phyloP scores from a whole-genome alignment of 2,329 filamentous ascomycete species.

The Leptosphaerulina australis region DNA sequence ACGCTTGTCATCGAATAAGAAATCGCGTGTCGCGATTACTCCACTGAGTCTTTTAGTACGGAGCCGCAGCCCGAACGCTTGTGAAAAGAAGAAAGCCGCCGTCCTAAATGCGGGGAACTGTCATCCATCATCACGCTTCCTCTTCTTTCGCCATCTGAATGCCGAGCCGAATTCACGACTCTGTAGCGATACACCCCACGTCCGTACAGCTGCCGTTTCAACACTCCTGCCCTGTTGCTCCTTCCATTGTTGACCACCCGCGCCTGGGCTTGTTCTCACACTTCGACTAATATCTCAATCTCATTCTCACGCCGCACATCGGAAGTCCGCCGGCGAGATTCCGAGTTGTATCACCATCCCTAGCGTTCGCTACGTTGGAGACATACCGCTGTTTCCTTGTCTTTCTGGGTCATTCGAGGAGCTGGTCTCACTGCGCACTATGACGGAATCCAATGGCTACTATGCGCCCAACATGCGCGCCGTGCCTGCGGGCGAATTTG shows the following conservation, averaged over 20 bases:
- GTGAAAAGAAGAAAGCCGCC: constrained; percentile 39
- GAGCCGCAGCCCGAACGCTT: constrained; percentile 35
- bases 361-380: constrained; percentile 20
- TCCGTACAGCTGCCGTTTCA: constrained; percentile 32
- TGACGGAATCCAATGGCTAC: constrained; percentile 47
- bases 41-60: constrained; percentile 33
- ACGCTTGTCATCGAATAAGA: constrained; percentile 33
- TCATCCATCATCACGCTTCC: constrained; percentile 37
- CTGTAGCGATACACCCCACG: constrained; percentile 36
- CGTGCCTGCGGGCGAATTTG: constrained; percentile 52
- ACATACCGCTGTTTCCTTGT: constrained; percentile 23
- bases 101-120: constrained; percentile 47
- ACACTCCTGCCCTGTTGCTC: constrained; percentile 13
- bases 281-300: constrained; percentile 21
- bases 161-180: constrained; percentile 41
- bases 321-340: constrained; percentile 40
- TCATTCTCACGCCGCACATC: constrained; percentile 32
- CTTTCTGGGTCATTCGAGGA: constrained; percentile 25
- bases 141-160: constrained; percentile 42
- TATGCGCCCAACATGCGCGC: constrained; percentile 49
- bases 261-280: constrained; percentile 7
- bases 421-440: constrained; percentile 37
- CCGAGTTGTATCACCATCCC: constrained; percentile 34
- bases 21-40: constrained; percentile 35
- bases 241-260: constrained; percentile 28